phyloP scores from a whole-genome alignment of 139 green algal species.

The Chlamydomonas sp. region DNA sequence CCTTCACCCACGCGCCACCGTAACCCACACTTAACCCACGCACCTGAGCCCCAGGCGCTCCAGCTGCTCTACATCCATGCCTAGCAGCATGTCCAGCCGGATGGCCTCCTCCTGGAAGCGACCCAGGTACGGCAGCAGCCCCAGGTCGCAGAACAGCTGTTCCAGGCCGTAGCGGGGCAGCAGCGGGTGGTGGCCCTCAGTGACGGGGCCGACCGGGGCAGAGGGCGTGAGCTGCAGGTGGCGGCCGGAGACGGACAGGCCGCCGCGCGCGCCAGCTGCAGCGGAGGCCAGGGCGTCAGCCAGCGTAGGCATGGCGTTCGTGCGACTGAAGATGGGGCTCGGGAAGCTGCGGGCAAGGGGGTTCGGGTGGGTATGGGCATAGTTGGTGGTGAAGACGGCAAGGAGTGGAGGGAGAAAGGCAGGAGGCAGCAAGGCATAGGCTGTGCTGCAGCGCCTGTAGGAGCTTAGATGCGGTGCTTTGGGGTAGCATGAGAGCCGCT shows the following conservation, averaged over 20 bases:
- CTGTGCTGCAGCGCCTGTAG: no score
- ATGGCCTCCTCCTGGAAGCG: slow-evolving; percentile 41
- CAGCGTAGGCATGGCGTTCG: no score
- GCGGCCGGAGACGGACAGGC: not conserved
- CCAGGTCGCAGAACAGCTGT: slow-evolving; percentile 26
- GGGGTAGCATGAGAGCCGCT: no score
- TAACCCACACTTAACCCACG: not conserved
- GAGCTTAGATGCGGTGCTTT: no score
- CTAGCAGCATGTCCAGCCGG: slow-evolving; percentile 44
- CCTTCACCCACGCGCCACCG: not conserved
- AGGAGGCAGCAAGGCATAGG: no score
- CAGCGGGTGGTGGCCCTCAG: no score
- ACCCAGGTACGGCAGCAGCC: slow-evolving; percentile 33
- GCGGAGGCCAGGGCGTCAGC: not conserved
- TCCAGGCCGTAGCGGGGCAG: slow-evolving; percentile 25
- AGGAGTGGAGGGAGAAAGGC: no score
- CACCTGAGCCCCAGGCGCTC: slow-evolving; percentile 34
- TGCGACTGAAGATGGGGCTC: not conserved
- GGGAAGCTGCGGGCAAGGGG: not conserved
- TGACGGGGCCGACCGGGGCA: no score
- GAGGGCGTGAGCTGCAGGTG: no score
- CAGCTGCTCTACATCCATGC: slow-evolving; percentile 36
- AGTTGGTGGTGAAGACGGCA: no score
- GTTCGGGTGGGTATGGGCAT: no score
- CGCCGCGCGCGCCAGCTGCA: no score